These are phyloP conservation scores for Pseudoneurospora amorphoporcata DNA, from an alignment of 495 filamentous ascomycete genomes.

Conservation along the genomic window DNA sequence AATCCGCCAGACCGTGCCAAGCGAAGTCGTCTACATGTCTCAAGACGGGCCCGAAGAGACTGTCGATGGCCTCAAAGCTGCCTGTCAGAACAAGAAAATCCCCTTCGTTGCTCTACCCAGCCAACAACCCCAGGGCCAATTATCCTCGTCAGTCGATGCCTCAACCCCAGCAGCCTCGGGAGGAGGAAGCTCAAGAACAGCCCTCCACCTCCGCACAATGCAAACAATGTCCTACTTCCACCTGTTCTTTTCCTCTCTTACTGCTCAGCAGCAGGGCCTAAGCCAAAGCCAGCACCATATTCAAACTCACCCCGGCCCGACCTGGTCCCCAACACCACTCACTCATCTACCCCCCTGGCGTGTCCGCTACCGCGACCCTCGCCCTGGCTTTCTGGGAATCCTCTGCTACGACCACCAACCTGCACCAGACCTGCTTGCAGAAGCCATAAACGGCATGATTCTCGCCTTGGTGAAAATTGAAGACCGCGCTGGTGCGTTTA, in stretches of 20 bases:
- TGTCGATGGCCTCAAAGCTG: conserved; percentile 42
- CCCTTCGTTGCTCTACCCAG: conserved; percentile 41
- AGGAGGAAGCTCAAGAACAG: conserved; percentile 39
- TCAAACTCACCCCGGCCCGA: neutral
- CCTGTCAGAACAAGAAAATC: conserved; percentile 15
- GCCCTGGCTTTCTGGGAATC: conserved; percentile 28
- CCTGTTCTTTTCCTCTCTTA: conserved; percentile 7
- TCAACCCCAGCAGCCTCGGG: conserved; percentile 30
- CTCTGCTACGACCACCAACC: conserved; percentile 39
- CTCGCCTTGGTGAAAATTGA: conserved; percentile 32
- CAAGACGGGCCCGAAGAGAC: conserved; percentile 57
- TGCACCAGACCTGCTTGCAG: conserved; percentile 24
- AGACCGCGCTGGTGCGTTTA: conserved; percentile 19
- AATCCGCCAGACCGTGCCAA: conserved; percentile 36
- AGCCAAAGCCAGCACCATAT: neutral
- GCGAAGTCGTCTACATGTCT: conserved; percentile 67
- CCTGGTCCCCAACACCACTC: conserved; percentile 30
- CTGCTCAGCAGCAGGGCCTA: no score
- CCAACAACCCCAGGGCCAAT: conserved; percentile 21
- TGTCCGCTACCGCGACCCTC: conserved; percentile 25
- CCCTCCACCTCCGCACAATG: conserved; percentile 64
- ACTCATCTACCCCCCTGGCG: conserved; percentile 30
- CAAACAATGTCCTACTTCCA: conserved; percentile 77
- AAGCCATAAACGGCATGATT: conserved; percentile 36
- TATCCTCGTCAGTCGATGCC: conserved; percentile 37